Conservation (phyloP, 208 protist species). For the Acanthamoeba sp. region DNA sequence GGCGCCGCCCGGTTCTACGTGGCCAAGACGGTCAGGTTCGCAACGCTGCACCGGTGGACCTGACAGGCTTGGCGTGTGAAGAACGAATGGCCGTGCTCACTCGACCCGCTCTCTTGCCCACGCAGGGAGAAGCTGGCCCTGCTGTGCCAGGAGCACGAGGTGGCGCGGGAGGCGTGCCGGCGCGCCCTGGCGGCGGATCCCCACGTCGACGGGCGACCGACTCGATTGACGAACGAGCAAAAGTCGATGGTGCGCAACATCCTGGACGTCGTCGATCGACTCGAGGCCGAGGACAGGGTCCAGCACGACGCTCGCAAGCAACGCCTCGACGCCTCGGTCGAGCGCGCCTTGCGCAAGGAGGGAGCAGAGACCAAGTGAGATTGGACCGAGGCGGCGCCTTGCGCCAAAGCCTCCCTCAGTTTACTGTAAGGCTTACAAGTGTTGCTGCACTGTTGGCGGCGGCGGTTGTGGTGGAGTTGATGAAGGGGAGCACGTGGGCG, state of each 20-base stretch:
- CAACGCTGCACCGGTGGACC: not conserved
- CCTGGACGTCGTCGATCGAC: not conserved
- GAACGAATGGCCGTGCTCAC: too few species aligned
- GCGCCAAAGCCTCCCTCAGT: too few species aligned
- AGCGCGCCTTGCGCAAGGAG: not conserved
- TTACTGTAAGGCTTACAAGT: too few species aligned
- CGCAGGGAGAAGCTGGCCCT: constrained; percentile 29
- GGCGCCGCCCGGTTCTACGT: constrained; percentile 31
- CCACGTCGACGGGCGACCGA: too few species aligned
- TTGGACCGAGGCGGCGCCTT: too few species aligned
- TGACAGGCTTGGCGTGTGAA: not conserved
- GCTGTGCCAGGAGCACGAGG: constrained; percentile 39
- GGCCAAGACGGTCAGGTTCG: constrained; percentile 2
- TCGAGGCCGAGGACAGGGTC: not conserved
- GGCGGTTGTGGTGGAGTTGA: not conserved
- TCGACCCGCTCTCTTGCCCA: too few species aligned
- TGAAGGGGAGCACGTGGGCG: constrained; percentile 25
- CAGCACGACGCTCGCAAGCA: not conserved
- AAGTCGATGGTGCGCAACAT: not conserved
- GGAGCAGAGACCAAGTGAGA: not conserved
- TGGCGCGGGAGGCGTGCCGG: not conserved
- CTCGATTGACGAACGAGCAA: not conserved
- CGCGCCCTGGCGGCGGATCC: not conserved
- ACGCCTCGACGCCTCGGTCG: not conserved
- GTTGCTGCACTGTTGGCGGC: not conserved